Evolutionary conservation across 164 flowering plant genomes (phyloP).

Genomic region (Cinnamomum micranthum): DNA sequence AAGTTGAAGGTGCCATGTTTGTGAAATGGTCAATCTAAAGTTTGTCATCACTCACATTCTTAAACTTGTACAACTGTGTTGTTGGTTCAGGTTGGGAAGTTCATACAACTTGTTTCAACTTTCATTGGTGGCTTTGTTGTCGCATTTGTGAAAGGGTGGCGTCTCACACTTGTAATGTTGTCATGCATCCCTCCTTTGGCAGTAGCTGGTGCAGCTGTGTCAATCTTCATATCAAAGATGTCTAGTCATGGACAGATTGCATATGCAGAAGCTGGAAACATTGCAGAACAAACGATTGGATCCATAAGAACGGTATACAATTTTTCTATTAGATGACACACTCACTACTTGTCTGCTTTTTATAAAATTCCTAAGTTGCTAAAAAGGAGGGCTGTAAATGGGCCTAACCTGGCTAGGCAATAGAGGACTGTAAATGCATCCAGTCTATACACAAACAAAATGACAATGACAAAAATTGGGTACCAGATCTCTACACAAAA

Average conservation of each 20-base stretch:
- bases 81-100: conserved; percentile 26
- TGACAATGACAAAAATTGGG: too few species aligned
- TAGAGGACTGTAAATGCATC: too few species aligned
- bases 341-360: not conserved
- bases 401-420: too few species aligned
- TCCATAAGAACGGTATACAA: conserved; percentile 31
- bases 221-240: conserved; percentile 23
- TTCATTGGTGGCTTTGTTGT: conserved; percentile 21
- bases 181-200: conserved; percentile 21
- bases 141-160: conserved; percentile 22
- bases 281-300: conserved; percentile 38
- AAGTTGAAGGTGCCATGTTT: not conserved
- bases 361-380: not conserved
- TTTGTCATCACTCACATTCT: not conserved
- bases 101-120: conserved; percentile 23
- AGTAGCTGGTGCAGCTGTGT: conserved; percentile 21
- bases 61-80: not conserved
- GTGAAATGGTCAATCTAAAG: not conserved
- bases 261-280: conserved; percentile 30
- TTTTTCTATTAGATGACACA: not conserved
- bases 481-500: too few species aligned
- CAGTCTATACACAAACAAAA: too few species aligned
- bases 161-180: conserved; percentile 20
- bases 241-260: conserved; percentile 29
- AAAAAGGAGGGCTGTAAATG: not conserved